phyloP scores from a whole-genome alignment of 225 moss, liverwort and hornwort genomes.

The Pseudisothecium myosuroides region DNA sequence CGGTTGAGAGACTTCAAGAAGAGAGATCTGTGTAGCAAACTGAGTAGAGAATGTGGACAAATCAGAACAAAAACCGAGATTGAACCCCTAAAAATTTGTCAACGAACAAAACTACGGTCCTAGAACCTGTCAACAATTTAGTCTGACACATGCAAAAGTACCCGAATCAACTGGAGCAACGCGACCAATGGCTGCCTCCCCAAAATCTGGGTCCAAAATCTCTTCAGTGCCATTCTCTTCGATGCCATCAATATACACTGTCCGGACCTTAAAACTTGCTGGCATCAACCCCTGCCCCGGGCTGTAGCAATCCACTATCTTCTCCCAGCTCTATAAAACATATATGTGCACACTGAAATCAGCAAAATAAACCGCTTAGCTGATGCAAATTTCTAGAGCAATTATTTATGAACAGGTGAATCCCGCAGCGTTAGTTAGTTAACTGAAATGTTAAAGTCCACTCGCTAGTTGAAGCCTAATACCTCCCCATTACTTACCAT shows the following conservation, averaged over 20 bases:
- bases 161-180: conserved; percentile 97
- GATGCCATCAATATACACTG: conserved; percentile 46
- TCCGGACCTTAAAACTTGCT: conserved; percentile 78
- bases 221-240: conserved; percentile 56
- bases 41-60: background rate
- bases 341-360: background rate
- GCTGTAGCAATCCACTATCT: conserved; percentile 87
- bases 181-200: conserved; percentile 92
- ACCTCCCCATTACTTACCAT: background rate
- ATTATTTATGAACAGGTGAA: background rate
- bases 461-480: background rate
- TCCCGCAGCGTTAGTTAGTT: background rate
- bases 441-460: background rate
- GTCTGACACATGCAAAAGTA: background rate
- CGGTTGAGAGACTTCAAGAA: background rate
- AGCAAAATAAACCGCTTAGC: background rate
- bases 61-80: background rate
- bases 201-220: conserved; percentile 83
- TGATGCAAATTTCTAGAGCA: background rate
- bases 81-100: background rate
- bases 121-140: background rate
- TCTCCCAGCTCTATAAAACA: conserved; percentile 73
- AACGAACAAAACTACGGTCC: background rate
- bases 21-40: background rate
- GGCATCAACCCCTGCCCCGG: conserved; percentile 94